Evolutionary conservation across 352 stramenopile genomes (phyloP).

Genomic region (Blastocystis sp.): DNA sequence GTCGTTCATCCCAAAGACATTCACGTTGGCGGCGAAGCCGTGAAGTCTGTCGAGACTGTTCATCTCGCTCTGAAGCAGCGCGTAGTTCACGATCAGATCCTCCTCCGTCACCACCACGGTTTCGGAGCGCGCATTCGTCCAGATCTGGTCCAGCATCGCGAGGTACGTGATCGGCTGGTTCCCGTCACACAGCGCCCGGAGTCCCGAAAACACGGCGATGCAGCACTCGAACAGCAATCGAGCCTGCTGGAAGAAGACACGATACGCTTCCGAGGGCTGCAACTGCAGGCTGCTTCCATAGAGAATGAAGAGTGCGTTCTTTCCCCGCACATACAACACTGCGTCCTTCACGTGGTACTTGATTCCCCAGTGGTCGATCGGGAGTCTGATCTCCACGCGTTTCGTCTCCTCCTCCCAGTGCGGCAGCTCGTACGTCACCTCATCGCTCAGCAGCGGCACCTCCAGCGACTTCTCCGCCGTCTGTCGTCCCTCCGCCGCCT

Average conservation of each 20-base stretch:
- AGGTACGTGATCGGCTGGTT: not conserved
- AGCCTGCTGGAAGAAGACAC: not conserved
- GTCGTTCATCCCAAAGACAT: constrained; percentile 30
- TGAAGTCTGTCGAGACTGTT: not conserved
- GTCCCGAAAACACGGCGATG: not conserved
- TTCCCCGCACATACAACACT: not conserved
- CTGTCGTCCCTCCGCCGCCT: not conserved
- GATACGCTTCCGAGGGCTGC: not conserved
- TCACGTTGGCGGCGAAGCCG: not conserved
- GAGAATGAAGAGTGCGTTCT: not conserved
- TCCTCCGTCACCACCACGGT: constrained; percentile 10
- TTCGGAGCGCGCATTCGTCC: not conserved
- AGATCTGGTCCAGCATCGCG: not conserved
- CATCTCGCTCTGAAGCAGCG: not conserved
- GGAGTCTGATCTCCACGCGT: not conserved
- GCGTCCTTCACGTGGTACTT: not conserved
- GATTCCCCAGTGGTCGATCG: constrained; percentile 16
- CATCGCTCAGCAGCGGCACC: not conserved
- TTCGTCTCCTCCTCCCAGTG: not conserved
- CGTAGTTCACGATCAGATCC: constrained; percentile 25
- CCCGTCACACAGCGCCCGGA: not conserved
- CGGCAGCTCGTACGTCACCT: not conserved
- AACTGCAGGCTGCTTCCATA: not conserved
- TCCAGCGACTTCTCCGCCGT: not conserved
- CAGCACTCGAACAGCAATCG: not conserved